A percentile compares a stretch with the other conserved stretches of the same genome.
Evolutionary conservation across 2,329 filamentous ascomycete species (phyloP).

Genomic region (Fusarium euwallaceae): DNA sequence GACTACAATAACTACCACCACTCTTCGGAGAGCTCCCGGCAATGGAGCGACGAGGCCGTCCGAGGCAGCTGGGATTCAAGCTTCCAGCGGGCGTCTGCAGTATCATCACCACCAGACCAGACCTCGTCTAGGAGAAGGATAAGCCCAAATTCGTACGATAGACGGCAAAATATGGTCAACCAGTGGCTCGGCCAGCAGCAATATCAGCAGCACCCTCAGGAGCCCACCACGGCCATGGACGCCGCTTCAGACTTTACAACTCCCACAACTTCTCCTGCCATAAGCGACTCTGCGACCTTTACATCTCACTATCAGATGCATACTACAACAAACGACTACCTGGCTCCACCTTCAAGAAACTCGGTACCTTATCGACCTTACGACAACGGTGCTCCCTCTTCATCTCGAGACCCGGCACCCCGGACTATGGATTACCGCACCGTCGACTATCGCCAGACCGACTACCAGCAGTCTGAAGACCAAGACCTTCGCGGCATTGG

Average conservation of each 20-base stretch:
- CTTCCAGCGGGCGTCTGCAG: conserved; percentile 38
- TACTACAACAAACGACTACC: conserved; percentile 22
- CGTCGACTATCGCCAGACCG: conserved; percentile 28
- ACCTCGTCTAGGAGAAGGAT: conserved; percentile 30
- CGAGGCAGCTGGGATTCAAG: conserved; percentile 45
- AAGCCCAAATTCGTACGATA: conserved; percentile 33
- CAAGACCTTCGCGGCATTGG: conserved; percentile 44
- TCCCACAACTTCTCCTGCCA: conserved; percentile 43
- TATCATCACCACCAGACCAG: conserved; percentile 38
- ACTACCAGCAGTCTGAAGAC: conserved; percentile 25
- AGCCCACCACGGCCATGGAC: conserved; percentile 30
- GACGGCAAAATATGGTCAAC: conserved; percentile 40
- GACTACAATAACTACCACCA: conserved; percentile 27
- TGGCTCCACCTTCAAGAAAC: conserved; percentile 32
- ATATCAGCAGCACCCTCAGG: conserved; percentile 37
- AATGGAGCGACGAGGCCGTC: conserved; percentile 48
- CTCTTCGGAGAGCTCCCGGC: conserved; percentile 40
- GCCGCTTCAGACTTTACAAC: conserved; percentile 43
- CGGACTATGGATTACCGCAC: conserved; percentile 26
- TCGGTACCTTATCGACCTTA: conserved; percentile 12
- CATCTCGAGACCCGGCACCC: conserved; percentile 28
- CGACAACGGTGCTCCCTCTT: conserved; percentile 13
- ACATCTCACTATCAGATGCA: conserved; percentile 33
- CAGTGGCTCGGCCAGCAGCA: conserved; percentile 43
- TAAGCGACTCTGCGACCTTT: conserved; percentile 46